A percentile compares a stretch with the other conserved stretches of the same genome.
Evolutionary conservation across 169 alveolate genomes (phyloP).

Genomic region (Cryptosporidium sp.): DNA sequence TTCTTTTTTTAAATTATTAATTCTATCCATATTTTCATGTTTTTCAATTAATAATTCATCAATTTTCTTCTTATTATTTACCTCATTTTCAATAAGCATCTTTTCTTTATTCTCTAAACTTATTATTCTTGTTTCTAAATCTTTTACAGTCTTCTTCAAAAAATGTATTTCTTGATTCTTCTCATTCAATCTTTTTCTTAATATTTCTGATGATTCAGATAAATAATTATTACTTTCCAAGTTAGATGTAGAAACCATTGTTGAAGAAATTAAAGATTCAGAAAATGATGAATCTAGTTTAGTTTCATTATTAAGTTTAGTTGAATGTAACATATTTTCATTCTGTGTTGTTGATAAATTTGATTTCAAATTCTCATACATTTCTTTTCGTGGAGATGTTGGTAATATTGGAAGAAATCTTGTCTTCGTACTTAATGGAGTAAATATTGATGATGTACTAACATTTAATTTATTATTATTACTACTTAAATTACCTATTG

Average conservation of each 20-base stretch:
- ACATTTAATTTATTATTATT: neutral
- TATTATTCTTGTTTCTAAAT: slow-evolving; percentile 40
- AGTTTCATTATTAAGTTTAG: neutral
- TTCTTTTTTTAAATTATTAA: slow-evolving; percentile 13
- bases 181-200: slow-evolving; percentile 58
- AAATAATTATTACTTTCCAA: neutral
- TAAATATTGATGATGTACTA: slow-evolving; percentile 25
- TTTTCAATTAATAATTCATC: slow-evolving; percentile 24
- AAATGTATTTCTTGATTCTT: slow-evolving; percentile 67
- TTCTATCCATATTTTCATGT: slow-evolving; percentile 22
- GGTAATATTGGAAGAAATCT: slow-evolving; percentile 28
- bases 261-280: neutral
- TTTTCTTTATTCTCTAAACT: slow-evolving; percentile 43
- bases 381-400: slow-evolving; percentile 20
- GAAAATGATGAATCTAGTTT: neutral
- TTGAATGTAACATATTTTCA: neutral
- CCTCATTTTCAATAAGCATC: slow-evolving; percentile 28
- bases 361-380: slow-evolving; percentile 17
- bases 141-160: slow-evolving; percentile 44
- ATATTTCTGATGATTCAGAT: slow-evolving; percentile 10
- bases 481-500: neutral
- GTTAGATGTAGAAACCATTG: neutral
- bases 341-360: neutral
- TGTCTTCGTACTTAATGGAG: slow-evolving; percentile 30
- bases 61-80: slow-evolving; percentile 21